Percentiles rank a stretch among this genome's conserved stretches.
phyloP scores from a whole-genome alignment of 2,329 filamentous ascomycete genomes.

The Penicillium concentricum region DNA sequence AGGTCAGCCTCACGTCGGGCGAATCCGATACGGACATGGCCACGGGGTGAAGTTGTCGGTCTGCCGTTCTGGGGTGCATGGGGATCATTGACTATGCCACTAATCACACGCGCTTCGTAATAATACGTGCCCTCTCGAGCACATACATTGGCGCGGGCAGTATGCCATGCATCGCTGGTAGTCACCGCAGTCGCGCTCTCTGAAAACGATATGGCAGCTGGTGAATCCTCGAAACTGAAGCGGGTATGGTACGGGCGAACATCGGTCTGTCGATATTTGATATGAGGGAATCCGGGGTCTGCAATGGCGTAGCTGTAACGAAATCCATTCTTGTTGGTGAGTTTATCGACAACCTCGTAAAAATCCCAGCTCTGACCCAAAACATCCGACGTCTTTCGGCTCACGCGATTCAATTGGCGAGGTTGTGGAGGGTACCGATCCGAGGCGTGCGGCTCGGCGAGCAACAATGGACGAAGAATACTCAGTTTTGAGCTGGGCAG shows the following conservation, averaged over 20 bases:
- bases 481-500: conserved; percentile 39
- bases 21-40: conserved; percentile 51
- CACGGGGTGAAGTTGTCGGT: conserved; percentile 30
- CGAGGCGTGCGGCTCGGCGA: conserved; percentile 40
- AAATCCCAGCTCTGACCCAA: conserved; percentile 42
- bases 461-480: conserved; percentile 41
- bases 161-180: conserved; percentile 89
- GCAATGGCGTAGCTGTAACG: conserved; percentile 89
- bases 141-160: conserved; percentile 85
- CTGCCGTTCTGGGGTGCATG: conserved; percentile 23
- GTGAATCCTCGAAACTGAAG: conserved; percentile 90
- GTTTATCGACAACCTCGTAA: conserved; percentile 47
- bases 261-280: conserved; percentile 88
- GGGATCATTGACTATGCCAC: conserved; percentile 53
- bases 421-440: conserved; percentile 40
- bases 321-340: conserved; percentile 70
- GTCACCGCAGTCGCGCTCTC: conserved; percentile 73
- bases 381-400: conserved; percentile 35
- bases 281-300: conserved; percentile 81
- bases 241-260: conserved; percentile 77
- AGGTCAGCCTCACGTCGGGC: conserved; percentile 47
- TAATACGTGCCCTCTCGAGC: conserved; percentile 88
- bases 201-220: conserved; percentile 80
- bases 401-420: conserved; percentile 41
- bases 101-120: conserved; percentile 88